Conservation (phyloP, 83 land plant species). For the Larix sibirica region DNA sequence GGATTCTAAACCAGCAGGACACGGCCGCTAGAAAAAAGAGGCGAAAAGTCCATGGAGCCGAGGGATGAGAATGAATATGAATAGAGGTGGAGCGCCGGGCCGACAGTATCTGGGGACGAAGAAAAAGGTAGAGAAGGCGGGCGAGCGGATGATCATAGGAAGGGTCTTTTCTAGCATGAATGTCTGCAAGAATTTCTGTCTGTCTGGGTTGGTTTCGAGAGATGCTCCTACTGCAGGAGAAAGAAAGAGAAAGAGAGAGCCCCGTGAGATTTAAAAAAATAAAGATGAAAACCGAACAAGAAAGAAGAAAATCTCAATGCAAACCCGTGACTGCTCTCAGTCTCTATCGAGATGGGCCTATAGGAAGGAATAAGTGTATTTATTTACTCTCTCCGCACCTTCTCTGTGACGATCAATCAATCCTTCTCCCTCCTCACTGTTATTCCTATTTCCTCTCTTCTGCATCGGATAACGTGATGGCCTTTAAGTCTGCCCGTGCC, state of each 20-base stretch:
- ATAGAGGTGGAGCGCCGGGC: too few relatives aligned
- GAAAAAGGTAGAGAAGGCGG: too few relatives aligned
- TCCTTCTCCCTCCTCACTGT: too few relatives aligned
- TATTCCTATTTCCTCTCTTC: neutral
- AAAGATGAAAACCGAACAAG: too few relatives aligned
- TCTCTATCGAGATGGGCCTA: neutral
- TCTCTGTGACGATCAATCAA: neutral
- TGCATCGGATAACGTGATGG: constrained; percentile 14
- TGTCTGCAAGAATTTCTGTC: constrained; percentile 4
- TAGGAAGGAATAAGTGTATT: constrained; percentile 11
- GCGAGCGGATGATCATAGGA: too few relatives aligned
- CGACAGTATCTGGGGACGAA: too few relatives aligned
- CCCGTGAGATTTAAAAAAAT: too few relatives aligned
- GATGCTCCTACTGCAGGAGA: neutral
- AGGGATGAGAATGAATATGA: too few relatives aligned
- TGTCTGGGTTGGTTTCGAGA: constrained; percentile 12
- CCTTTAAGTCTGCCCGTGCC: neutral
- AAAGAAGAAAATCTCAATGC: constrained; percentile 10
- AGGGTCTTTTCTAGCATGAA: neutral
- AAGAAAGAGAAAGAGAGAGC: neutral
- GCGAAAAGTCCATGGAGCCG: too few relatives aligned
- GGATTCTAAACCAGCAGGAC: too few relatives aligned
- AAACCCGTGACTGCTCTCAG: constrained; percentile 16
- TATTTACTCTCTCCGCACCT: constrained; percentile 13
- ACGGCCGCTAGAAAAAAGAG: too few relatives aligned